Percentiles rank a stretch among this genome's conserved stretches.
Conservation (phyloP, 2,329 filamentous ascomycete genomes). For the Exophiala sideris region DNA sequence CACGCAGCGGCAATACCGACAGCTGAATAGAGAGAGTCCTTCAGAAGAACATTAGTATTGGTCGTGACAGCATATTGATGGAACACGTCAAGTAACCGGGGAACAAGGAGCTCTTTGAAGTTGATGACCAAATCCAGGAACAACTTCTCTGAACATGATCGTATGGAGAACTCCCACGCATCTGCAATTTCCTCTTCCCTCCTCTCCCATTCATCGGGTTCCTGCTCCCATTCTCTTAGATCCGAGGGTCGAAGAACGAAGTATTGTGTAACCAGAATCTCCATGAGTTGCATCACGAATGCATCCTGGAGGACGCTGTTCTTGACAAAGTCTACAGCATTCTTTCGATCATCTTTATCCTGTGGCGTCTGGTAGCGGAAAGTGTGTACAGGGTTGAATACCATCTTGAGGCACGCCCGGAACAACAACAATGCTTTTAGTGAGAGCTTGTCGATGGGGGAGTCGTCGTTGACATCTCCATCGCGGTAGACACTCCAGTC, state of each 20-base stretch:
- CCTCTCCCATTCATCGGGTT: conserved; percentile 93
- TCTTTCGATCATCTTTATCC: conserved; percentile 70
- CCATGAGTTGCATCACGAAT: conserved; percentile 77
- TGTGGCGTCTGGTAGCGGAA: conserved; percentile 78
- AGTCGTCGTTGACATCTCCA: conserved; percentile 45
- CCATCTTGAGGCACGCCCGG: conserved; percentile 78
- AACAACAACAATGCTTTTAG: conserved; percentile 80
- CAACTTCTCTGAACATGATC: conserved; percentile 88
- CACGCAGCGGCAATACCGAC: conserved; percentile 81
- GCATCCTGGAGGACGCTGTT: conserved; percentile 70
- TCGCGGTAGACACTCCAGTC: conserved; percentile 44
- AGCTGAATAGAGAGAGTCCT: conserved; percentile 92
- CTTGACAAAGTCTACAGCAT: conserved; percentile 68
- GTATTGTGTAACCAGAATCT: conserved; percentile 78
- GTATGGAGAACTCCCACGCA: conserved; percentile 87
- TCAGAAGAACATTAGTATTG: conserved; percentile 71
- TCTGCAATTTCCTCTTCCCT: conserved; percentile 80
- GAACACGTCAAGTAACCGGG: conserved; percentile 80
- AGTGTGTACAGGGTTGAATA: conserved; percentile 73
- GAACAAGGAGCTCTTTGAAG: conserved; percentile 76
- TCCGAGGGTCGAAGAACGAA: conserved; percentile 84
- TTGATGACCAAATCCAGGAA: conserved; percentile 88
- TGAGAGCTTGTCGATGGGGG: conserved; percentile 72
- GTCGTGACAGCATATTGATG: conserved; percentile 66
- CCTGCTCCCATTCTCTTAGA: conserved; percentile 86